A percentile compares a stretch with the other conserved stretches of the same genome.
phyloP scores from a whole-genome alignment of 1,284 basidiomycete species.

The Irpex sp. region DNA sequence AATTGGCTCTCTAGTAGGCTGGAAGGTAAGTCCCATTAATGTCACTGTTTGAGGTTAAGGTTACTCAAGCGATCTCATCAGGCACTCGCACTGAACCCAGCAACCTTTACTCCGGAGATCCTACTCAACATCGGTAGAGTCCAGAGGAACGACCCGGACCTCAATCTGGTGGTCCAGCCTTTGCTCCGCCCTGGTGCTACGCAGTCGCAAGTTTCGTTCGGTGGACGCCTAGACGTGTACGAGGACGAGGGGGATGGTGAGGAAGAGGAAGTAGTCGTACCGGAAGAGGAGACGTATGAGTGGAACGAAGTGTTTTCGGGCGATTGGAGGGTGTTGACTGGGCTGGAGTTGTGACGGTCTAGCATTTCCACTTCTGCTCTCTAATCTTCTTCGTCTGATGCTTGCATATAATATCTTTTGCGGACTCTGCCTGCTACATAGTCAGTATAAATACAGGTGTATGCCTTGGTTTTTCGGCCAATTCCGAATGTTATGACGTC shows the following conservation, averaged over 20 bases:
- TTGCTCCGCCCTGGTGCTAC: constrained; percentile 19
- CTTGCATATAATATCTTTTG: too few relatives aligned
- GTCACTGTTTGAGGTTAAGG: background rate
- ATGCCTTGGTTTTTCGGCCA: too few relatives aligned
- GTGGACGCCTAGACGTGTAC: too few relatives aligned
- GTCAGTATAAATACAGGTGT: too few relatives aligned
- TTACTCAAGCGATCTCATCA: constrained; percentile 17
- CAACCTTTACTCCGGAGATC: constrained; percentile 50
- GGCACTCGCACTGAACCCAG: constrained; percentile 50
- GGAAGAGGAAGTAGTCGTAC: constrained; percentile 11
- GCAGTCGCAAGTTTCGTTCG: background rate
- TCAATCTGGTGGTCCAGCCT: constrained; percentile 26
- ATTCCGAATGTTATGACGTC: too few relatives aligned
- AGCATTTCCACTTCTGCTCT: too few relatives aligned
- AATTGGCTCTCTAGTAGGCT: constrained; percentile 39
- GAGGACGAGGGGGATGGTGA: constrained; percentile 4
- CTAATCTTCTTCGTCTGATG: too few relatives aligned
- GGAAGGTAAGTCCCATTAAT: constrained; percentile 40
- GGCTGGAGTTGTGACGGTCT: too few relatives aligned
- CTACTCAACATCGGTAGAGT: constrained; percentile 42
- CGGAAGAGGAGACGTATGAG: constrained; percentile 21
- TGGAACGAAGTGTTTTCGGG: constrained; percentile 25
- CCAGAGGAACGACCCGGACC: constrained; percentile 17
- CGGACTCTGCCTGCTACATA: too few relatives aligned
- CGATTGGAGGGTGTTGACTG: constrained; percentile 21